These are phyloP conservation scores for Pelargonium nanum DNA, from an alignment of 345 rosid genomes.

Conservation along the genomic window DNA sequence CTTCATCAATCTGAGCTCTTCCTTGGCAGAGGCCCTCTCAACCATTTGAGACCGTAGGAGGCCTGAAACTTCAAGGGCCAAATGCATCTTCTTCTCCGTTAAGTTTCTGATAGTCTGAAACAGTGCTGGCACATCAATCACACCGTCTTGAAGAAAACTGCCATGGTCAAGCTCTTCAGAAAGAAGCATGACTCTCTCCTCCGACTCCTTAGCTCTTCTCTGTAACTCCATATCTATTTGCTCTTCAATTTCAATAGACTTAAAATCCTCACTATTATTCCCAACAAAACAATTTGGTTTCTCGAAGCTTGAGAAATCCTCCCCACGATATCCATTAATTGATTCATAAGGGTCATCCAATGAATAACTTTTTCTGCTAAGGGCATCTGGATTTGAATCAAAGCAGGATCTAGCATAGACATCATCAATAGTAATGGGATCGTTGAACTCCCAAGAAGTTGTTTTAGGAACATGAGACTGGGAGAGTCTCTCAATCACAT, in stretches of 20 bases:
- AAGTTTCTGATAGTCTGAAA: constrained; percentile 48
- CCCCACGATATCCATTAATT: constrained; percentile 17
- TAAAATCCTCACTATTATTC: constrained; percentile 17
- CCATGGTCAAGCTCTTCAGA: constrained; percentile 65
- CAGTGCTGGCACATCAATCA: constrained; percentile 50
- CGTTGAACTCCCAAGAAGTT: constrained; percentile 27
- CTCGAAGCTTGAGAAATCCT: constrained; percentile 25
- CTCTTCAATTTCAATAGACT: constrained; percentile 30
- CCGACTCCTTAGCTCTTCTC: constrained; percentile 56
- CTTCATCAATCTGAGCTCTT: constrained; percentile 44
- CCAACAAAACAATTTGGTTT: constrained; percentile 20
- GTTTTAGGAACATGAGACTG: constrained; percentile 38
- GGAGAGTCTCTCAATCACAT: constrained; percentile 76
- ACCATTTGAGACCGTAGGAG: constrained; percentile 52
- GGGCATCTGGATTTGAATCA: constrained; percentile 31
- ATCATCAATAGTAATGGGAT: constrained; percentile 77
- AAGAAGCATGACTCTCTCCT: constrained; percentile 52
- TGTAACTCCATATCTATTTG: constrained; percentile 43
- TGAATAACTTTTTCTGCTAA: constrained; percentile 30
- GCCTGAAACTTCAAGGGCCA: constrained; percentile 63
- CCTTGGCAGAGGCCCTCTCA: constrained; percentile 57
- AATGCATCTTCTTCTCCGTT: constrained; percentile 53
- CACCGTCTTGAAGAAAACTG: constrained; percentile 36
- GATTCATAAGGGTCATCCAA: constrained; percentile 36
- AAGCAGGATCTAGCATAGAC: constrained; percentile 49